Base-by-base conservation (phyloP, 2,329 filamentous ascomycete species). In the Aspergillus latus region DNA sequence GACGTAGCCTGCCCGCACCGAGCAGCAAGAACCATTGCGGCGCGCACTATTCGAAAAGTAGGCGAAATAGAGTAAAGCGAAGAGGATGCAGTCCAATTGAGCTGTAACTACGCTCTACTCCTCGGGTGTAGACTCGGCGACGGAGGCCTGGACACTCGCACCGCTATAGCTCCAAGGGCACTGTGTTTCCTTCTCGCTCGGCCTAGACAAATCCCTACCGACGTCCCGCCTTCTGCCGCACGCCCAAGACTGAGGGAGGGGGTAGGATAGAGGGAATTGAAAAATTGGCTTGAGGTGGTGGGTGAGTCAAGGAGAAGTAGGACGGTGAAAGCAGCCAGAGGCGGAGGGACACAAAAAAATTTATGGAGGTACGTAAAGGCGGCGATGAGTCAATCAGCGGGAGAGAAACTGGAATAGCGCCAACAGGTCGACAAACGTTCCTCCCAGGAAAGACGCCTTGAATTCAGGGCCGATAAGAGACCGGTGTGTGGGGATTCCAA, bases 21-120 rank as follows among this genome's bases (percentile, higher is more conserved):
- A 73, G 74, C 73, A 64, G 73, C 69, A 67, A 76, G 71, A 74
- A 73, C 74, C 74, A 77, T 76, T 70, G 72, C 71, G 72, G 67
- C 63, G 66, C 62, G 68, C 70, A 69, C 70, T 52, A 62, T 52
- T 60, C 58, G 50, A 49, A 45, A 50, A 40, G 50, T 62, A 52
- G 40, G 48, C 44, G 44, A 51, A 48, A 42, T 44, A 54, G 56
- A 51, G 29, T 46, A 46, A 42, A 46, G 37, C 36, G 48, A 47
- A 51, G 47, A 49, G 49, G 36, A 36, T 55, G 51, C 55, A 58
- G 55, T 54, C 52, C 55, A 61, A 62, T 61, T 62, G 59, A 59
- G 56, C 57, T 52, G 40, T 54, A 42, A 30, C 48, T 47, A 37
- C 49, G 51, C 40, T 58, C 47, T 49, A 48, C 44, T 55, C 40